A percentile compares a stretch with the other conserved stretches of the same genome.
phyloP scores from a whole-genome alignment of 805 yeast genomes.

The Candida lessepsii region DNA sequence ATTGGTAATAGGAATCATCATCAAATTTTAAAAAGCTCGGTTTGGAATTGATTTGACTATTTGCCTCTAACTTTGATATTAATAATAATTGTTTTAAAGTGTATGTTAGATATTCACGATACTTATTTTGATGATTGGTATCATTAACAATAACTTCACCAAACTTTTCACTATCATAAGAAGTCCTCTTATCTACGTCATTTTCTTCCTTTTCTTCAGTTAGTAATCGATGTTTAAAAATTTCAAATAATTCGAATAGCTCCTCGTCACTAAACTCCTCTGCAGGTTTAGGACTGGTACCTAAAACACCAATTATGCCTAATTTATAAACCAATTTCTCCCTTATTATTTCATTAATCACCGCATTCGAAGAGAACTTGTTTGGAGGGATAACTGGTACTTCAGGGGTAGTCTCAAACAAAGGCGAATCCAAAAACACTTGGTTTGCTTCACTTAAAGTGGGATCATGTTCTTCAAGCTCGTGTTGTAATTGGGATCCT shows the following conservation, averaged over 20 bases:
- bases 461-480: constrained; percentile 17
- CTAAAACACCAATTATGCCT: constrained; percentile 35
- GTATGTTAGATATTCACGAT: constrained; percentile 21
- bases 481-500: constrained; percentile 29
- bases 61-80: constrained; percentile 19
- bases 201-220: constrained; percentile 11
- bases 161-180: constrained; percentile 10
- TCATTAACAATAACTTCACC: constrained; percentile 20
- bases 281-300: constrained; percentile 28
- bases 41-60: constrained; percentile 22
- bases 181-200: not conserved
- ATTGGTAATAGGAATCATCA: constrained; percentile 22
- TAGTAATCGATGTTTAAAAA: constrained; percentile 30
- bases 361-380: constrained; percentile 30
- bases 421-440: not conserved
- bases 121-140: constrained; percentile 10
- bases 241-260: constrained; percentile 29
- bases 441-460: not conserved
- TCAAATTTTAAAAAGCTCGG: constrained; percentile 24
- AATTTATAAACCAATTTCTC: constrained; percentile 35
- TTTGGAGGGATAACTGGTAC: constrained; percentile 7
- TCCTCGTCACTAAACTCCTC: constrained; percentile 25
- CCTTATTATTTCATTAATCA: constrained; percentile 30
- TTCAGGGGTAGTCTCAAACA: constrained; percentile 2
- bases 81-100: constrained; percentile 26